A percentile compares a stretch with the other conserved stretches of the same genome.
phyloP scores from a whole-genome alignment of 768 basidiomycete species.

The Phylloporus sp. region DNA sequence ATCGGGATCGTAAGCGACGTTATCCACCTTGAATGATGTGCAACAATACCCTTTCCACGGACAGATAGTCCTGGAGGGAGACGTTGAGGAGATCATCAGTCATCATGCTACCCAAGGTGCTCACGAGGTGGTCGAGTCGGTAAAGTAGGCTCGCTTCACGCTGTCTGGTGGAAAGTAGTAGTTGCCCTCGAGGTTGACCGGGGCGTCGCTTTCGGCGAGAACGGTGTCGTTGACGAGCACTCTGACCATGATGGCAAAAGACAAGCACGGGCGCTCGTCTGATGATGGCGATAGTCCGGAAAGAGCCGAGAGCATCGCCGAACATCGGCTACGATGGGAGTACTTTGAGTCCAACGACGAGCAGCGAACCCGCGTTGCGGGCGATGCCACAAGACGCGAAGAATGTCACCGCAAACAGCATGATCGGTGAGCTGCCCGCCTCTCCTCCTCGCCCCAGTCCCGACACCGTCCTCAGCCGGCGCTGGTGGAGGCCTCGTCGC shows the following conservation, averaged over 20 bases:
- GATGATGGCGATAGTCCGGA: constrained; percentile 9
- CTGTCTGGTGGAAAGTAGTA: constrained; percentile 68
- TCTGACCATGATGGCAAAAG: constrained; percentile 36
- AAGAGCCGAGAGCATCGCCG: constrained; percentile 15
- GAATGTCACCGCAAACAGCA: constrained; percentile 74
- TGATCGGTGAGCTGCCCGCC: constrained; percentile 58
- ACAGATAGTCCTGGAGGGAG: constrained; percentile 44
- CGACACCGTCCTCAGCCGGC: constrained; percentile 55
- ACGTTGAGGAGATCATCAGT: constrained; percentile 2
- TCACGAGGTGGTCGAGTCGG: constrained; percentile 51
- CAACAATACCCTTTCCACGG: constrained; percentile 65
- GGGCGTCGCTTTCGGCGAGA: constrained; percentile 56
- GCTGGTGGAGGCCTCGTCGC: constrained; percentile 93
- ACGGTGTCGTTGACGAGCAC: constrained; percentile 46
- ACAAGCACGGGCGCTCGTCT: background rate
- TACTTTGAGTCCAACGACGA: constrained; percentile 1
- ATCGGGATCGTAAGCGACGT: background rate
- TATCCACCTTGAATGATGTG: background rate
- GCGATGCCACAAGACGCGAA: constrained; percentile 57
- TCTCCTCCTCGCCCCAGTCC: background rate
- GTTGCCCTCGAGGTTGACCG: constrained; percentile 61
- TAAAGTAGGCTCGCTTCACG: constrained; percentile 45
- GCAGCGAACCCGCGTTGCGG: constrained; percentile 47
- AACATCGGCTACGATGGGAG: constrained; percentile 5
- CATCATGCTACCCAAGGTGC: constrained; percentile 12